Percentiles rank a stretch among this genome's conserved stretches.
phyloP scores from a whole-genome alignment of 441 rosid genomes.

The Syzygium syzygioides region DNA sequence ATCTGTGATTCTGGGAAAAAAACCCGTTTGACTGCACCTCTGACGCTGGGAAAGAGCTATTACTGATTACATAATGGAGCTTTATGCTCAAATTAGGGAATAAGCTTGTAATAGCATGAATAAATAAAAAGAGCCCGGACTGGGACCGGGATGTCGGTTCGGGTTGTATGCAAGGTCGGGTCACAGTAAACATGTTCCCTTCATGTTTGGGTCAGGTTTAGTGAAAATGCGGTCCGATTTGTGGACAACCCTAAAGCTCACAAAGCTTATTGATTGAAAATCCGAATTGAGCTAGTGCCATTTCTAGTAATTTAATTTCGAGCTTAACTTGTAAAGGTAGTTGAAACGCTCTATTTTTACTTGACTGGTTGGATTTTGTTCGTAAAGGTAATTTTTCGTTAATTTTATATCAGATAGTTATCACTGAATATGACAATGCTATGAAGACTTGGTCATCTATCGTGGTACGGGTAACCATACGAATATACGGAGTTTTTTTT shows the following conservation, averaged over 20 bases:
- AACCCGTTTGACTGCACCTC: not conserved
- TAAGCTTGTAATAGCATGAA: not conserved
- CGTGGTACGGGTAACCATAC: fast-evolving
- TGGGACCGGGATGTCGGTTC: fast-evolving
- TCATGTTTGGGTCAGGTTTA: not conserved
- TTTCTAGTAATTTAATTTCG: not conserved
- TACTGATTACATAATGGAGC: not conserved
- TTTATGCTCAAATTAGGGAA: not conserved
- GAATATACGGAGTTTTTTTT: fast-evolving
- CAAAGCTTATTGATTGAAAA: too few relatives aligned
- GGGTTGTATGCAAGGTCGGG: fast-evolving
- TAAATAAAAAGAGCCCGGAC: not conserved
- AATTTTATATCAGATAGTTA: too few relatives aligned
- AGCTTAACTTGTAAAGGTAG: not conserved
- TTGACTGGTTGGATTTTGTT: not conserved
- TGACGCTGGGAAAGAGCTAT: not conserved
- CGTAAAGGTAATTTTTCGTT: not conserved
- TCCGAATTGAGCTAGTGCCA: not conserved
- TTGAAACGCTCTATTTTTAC: not conserved
- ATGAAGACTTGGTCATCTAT: not conserved
- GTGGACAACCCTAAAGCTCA: fast-evolving
- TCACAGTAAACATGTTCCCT: fast-evolving
- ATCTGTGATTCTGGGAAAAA: not conserved
- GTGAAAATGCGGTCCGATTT: not conserved
- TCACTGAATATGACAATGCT: not conserved